A percentile compares a stretch with the other conserved stretches of the same genome.
Evolutionary conservation across 768 basidiomycete genomes (phyloP).

Genomic region (Tricholoma hemisulphureum): DNA sequence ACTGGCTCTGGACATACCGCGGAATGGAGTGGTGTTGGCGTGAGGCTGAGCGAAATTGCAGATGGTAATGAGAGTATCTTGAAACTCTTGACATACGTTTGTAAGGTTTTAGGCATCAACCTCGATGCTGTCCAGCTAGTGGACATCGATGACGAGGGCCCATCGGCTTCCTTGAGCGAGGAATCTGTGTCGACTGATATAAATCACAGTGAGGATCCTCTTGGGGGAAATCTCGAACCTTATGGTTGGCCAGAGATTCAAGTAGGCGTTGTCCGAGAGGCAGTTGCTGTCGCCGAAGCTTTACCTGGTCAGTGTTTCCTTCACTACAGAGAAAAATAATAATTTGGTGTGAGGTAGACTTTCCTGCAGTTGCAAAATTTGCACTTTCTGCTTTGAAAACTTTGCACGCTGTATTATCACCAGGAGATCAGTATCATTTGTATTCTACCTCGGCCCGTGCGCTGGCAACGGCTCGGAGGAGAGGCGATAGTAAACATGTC

Average conservation of each 20-base stretch:
- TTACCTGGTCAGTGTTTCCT: slow-evolving; percentile 65
- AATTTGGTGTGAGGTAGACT: slow-evolving; percentile 50
- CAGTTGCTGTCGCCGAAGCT: slow-evolving; percentile 86
- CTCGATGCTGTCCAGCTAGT: slow-evolving; percentile 66
- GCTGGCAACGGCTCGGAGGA: slow-evolving; percentile 66
- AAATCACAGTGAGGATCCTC: slow-evolving; percentile 40
- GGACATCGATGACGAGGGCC: slow-evolving; percentile 21
- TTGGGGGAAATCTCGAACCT: slow-evolving; percentile 44
- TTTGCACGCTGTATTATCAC: slow-evolving; percentile 63
- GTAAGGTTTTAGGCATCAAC: slow-evolving; percentile 78
- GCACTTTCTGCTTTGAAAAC: slow-evolving; percentile 83
- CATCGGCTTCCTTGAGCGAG: not conserved
- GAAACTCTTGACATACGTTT: slow-evolving; percentile 67
- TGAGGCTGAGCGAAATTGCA: slow-evolving; percentile 69
- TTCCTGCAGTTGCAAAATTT: slow-evolving; percentile 81
- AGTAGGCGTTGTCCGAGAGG: slow-evolving; percentile 90
- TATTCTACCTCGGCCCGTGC: slow-evolving; percentile 73
- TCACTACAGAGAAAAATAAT: not conserved
- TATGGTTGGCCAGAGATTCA: slow-evolving; percentile 96
- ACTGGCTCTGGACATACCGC: slow-evolving; percentile 32
- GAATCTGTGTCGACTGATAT: slow-evolving; percentile 5
- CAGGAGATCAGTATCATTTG: slow-evolving; percentile 79
- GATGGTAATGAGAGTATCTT: slow-evolving; percentile 86
- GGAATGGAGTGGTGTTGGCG: slow-evolving; percentile 58
- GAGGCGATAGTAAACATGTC: slow-evolving; percentile 68